Percentiles rank a stretch among this genome's conserved stretches.
Conservation (phyloP, 345 rosid species). For the Punica granatum region DNA sequence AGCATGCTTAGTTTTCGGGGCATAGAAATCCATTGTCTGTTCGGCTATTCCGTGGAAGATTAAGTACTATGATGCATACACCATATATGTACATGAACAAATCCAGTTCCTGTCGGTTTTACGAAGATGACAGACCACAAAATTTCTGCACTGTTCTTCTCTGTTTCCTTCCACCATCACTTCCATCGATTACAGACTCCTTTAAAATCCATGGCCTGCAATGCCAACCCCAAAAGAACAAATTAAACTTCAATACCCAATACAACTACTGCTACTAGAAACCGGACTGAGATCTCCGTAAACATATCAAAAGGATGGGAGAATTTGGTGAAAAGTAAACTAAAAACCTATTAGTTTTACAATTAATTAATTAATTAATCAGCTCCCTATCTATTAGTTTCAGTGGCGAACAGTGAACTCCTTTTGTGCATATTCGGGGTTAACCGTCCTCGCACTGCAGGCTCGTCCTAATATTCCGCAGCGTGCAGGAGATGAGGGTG, state of each 20-base stretch:
- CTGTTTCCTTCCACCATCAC: not conserved
- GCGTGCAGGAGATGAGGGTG: constrained; percentile 67
- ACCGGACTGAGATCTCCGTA: not conserved
- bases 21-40: not conserved
- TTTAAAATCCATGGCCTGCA: not conserved
- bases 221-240: not conserved
- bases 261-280: not conserved
- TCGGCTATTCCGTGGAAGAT: no score
- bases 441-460: constrained; percentile 79
- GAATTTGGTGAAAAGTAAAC: not conserved
- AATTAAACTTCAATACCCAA: not conserved
- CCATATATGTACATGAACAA: constrained; percentile 2
- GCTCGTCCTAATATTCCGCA: constrained; percentile 68
- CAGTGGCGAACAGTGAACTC: not conserved
- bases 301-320: not conserved
- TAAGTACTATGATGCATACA: no score
- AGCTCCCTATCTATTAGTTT: constrained; percentile 13
- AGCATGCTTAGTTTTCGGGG: not conserved
- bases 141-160: not conserved
- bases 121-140: not conserved
- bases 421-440: not conserved
- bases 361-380: constrained; percentile 10
- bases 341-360: constrained; percentile 23
- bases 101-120: not conserved
- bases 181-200: not conserved